Percentiles rank a stretch among this genome's conserved stretches.
These are phyloP conservation scores for Epithemia pelagica DNA, from an alignment of 108 stramenopile species.

Conservation along the genomic window DNA sequence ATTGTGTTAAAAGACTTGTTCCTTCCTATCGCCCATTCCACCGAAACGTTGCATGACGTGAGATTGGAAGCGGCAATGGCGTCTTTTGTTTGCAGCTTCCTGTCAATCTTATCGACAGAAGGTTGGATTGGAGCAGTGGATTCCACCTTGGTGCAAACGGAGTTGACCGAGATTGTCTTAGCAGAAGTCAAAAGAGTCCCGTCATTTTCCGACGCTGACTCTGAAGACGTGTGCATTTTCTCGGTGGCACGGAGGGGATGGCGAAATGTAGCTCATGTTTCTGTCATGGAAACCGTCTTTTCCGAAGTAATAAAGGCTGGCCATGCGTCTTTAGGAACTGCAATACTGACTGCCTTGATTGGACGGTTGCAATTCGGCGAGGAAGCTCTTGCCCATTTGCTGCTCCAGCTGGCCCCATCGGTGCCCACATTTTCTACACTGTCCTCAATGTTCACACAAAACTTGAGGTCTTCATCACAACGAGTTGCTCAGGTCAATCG, in stretches of 20 bases:
- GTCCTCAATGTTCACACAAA: neutral
- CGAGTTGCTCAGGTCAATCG: slow-evolving; percentile 2
- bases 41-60: no score
- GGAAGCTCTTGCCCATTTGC: slow-evolving; percentile 51
- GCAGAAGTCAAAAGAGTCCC: neutral
- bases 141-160: neutral
- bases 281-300: neutral
- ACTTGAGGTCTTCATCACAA: neutral
- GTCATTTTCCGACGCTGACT: neutral
- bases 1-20: neutral
- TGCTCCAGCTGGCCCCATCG: slow-evolving; percentile 44
- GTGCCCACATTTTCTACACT: neutral
- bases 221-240: neutral
- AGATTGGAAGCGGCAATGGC: neutral
- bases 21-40: neutral
- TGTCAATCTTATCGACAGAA: neutral
- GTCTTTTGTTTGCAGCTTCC: neutral
- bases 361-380: slow-evolving; percentile 56
- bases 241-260: neutral
- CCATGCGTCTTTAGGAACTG: no score
- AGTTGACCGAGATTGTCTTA: neutral
- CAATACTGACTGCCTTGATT: slow-evolving; percentile 44
- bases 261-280: neutral
- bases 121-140: neutral
- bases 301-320: neutral